Evolutionary conservation across 257 asterid species (phyloP).

Genomic region (Forsythia viridissima): DNA sequence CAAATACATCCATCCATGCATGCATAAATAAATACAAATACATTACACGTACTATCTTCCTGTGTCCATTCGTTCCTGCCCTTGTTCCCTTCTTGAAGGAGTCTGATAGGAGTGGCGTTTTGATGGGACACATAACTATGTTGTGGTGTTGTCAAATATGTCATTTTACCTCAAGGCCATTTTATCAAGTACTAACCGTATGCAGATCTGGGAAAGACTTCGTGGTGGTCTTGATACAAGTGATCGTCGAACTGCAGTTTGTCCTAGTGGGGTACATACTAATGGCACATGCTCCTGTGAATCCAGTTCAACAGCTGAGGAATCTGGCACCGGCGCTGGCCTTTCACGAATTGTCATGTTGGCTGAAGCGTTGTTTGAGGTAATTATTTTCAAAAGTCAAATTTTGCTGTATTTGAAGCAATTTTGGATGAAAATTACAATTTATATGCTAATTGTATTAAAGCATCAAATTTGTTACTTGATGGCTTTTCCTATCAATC

Average conservation of each 20-base stretch:
- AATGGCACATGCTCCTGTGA: conserved; percentile 79
- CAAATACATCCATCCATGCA: neutral
- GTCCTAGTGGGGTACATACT: conserved; percentile 76
- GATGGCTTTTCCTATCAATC: too few species aligned
- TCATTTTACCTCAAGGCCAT: neutral
- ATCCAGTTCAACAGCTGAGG: conserved; percentile 52
- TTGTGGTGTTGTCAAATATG: neutral
- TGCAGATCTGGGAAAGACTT: conserved; percentile 74
- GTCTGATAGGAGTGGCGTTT: neutral
- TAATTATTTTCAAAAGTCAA: conserved; percentile 16
- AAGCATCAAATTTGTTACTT: too few species aligned
- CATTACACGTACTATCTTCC: neutral
- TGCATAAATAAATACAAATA: neutral
- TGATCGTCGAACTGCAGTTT: conserved; percentile 45
- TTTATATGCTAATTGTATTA: too few species aligned
- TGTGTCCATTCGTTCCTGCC: neutral
- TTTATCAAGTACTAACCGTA: conserved; percentile 1
- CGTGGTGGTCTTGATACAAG: conserved; percentile 47
- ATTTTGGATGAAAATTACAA: too few species aligned
- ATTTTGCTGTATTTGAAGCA: too few species aligned
- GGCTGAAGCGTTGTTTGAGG: conserved; percentile 97
- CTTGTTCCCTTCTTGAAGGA: neutral
- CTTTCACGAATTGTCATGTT: conserved; percentile 84
- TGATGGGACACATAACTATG: conserved; percentile 10
- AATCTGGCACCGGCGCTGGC: conserved; percentile 70